These are phyloP conservation scores for Tricholoma sp. DNA, from an alignment of 768 basidiomycete genomes.

Conservation along the genomic window DNA sequence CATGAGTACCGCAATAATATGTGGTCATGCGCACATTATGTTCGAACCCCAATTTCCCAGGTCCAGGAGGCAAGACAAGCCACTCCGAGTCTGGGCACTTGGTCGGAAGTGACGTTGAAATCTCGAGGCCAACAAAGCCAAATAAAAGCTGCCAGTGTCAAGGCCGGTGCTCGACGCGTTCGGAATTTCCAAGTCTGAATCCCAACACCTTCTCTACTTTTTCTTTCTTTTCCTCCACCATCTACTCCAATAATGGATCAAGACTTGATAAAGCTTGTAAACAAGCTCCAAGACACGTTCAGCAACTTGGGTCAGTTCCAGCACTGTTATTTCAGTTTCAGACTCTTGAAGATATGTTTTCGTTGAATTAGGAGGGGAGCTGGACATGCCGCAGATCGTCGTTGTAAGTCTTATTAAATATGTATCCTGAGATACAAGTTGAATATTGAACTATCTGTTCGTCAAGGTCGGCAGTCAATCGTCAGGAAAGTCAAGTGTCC, in stretches of 20 bases:
- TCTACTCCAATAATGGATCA: conserved; percentile 64
- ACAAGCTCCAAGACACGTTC: conserved; percentile 93
- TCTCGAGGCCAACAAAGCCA: no score
- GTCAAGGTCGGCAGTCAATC: conserved; percentile 92
- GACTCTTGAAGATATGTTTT: not conserved
- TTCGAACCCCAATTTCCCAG: no score
- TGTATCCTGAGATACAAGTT: not conserved
- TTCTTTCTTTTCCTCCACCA: not conserved
- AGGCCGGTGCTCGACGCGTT: not conserved
- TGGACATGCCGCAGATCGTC: conserved; percentile 89
- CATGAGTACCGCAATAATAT: no score
- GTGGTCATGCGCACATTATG: no score
- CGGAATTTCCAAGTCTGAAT: not conserved
- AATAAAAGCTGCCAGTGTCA: not conserved
- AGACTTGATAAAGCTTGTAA: conserved; percentile 91
- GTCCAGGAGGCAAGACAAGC: no score
- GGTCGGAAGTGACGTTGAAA: no score
- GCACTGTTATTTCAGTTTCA: conserved; percentile 1
- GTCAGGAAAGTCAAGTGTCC: conserved; percentile 91
- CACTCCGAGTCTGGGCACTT: no score
- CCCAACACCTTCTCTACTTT: not conserved
- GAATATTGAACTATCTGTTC: conserved; percentile 1
- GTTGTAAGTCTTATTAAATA: conserved; percentile 53
- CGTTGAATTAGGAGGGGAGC: conserved; percentile 62
- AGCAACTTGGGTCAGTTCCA: conserved; percentile 68